Evolutionary conservation across 2,329 filamentous ascomycete genomes (phyloP).

Genomic region (Alternaria arborescens): DNA sequence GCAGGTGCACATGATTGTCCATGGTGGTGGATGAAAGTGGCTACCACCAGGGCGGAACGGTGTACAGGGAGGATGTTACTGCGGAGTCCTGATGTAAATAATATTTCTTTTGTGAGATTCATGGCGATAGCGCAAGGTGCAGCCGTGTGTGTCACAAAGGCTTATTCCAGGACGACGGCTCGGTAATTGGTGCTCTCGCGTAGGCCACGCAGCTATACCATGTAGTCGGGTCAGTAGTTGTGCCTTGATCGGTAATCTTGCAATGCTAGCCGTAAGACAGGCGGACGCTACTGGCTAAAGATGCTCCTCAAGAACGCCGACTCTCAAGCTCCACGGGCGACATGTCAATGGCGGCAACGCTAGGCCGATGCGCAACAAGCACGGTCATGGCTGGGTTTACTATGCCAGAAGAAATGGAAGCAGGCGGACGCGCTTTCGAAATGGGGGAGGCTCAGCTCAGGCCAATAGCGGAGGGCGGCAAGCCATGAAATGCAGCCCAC

Average conservation of each 20-base stretch:
- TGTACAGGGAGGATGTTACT: constrained; percentile 12
- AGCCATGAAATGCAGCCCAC: constrained; percentile 40
- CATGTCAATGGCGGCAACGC: constrained; percentile 20
- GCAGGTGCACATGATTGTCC: neutral
- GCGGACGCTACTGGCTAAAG: constrained; percentile 27
- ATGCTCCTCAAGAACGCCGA: constrained; percentile 2
- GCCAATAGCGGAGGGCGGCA: constrained; percentile 47
- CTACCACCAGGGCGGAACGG: constrained; percentile 21
- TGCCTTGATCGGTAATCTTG: constrained; percentile 42
- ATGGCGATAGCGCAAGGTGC: constrained; percentile 31
- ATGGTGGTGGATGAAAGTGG: neutral
- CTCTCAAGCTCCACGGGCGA: constrained; percentile 18
- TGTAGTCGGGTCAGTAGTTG: constrained; percentile 31
- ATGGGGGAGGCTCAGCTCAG: constrained; percentile 40
- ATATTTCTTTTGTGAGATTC: constrained; percentile 35
- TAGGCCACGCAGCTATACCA: constrained; percentile 27
- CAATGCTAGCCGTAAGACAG: constrained; percentile 31
- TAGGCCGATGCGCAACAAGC: constrained; percentile 19
- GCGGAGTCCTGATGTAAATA: constrained; percentile 23
- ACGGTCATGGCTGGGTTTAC: constrained; percentile 39
- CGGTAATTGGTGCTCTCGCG: constrained; percentile 31
- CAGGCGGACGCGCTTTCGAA: constrained; percentile 34
- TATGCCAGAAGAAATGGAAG: constrained; percentile 35
- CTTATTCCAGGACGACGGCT: constrained; percentile 22
- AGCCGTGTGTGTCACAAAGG: constrained; percentile 32